Conservation (phyloP, 352 stramenopile species). For the Peronospora farinosa region DNA sequence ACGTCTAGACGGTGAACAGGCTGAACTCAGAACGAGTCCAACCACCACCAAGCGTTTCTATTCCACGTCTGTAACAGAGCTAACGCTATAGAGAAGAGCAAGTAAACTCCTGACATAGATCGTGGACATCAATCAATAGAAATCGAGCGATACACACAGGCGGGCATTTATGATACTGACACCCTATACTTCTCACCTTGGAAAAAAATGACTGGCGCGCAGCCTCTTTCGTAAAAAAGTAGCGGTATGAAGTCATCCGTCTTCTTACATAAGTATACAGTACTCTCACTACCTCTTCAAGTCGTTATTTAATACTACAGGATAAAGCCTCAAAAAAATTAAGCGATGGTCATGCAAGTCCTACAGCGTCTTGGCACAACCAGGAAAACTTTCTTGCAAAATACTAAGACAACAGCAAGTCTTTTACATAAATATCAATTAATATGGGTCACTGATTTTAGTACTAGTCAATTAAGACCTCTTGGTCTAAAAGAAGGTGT, state of each 20-base stretch:
- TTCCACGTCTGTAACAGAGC: constrained; percentile 81
- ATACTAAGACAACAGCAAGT: constrained; percentile 2
- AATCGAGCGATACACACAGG: no score
- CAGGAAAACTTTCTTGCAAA: not conserved
- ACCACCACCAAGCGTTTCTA: constrained; percentile 62
- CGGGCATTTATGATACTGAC: no score
- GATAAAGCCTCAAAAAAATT: not conserved
- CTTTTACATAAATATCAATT: not conserved
- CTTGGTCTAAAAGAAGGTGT: constrained; percentile 44
- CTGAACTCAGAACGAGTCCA: constrained; percentile 62
- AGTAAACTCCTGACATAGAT: constrained; percentile 79
- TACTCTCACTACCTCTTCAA: constrained; percentile 1
- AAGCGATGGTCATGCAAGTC: constrained; percentile 15
- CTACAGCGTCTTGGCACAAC: constrained; percentile 10
- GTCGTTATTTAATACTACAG: not conserved
- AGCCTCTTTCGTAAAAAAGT: constrained; percentile 5
- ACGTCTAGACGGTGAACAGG: constrained; percentile 49
- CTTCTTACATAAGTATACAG: not conserved
- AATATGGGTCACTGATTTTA: constrained; percentile 1
- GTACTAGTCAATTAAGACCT: constrained; percentile 24
- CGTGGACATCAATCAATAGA: constrained; percentile 20
- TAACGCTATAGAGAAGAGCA: constrained; percentile 56
- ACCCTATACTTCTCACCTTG: not conserved
- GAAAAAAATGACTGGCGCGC: constrained; percentile 25
- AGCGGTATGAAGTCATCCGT: constrained; percentile 4